These are phyloP conservation scores for Artemisia tridentata DNA, from an alignment of 129 eudicot genomes.

Conservation along the genomic window DNA sequence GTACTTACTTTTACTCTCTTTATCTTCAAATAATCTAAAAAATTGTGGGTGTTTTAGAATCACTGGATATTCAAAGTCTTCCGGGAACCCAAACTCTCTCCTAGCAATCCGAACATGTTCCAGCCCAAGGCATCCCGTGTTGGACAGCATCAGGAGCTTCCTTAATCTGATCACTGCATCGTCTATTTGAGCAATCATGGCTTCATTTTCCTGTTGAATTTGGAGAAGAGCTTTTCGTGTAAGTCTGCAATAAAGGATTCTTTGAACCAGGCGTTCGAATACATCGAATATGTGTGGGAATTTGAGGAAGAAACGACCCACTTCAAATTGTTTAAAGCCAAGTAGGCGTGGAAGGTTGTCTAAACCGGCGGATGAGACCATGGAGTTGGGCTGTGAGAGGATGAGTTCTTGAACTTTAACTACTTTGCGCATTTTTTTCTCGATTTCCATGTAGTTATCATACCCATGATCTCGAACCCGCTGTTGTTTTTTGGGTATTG, in stretches of 20 bases:
- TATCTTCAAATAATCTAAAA: slow-evolving; percentile 75
- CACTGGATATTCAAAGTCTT: slow-evolving; percentile 73
- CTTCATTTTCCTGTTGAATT: slow-evolving; percentile 73
- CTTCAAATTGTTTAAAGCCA: slow-evolving; percentile 77
- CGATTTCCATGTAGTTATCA: slow-evolving; percentile 89
- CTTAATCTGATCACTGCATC: slow-evolving; percentile 61
- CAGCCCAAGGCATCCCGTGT: slow-evolving; percentile 57
- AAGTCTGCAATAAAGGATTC: slow-evolving; percentile 77
- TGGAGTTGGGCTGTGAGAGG: slow-evolving; percentile 63
- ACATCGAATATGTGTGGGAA: slow-evolving; percentile 82
- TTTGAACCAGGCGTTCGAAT: slow-evolving; percentile 91
- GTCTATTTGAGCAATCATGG: slow-evolving; percentile 60
- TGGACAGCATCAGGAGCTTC: slow-evolving; percentile 76
- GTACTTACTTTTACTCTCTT: slow-evolving; percentile 68
- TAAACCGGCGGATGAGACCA: slow-evolving; percentile 69
- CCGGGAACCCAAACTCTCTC: slow-evolving; percentile 83
- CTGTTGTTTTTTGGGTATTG: slow-evolving; percentile 76
- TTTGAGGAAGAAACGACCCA: slow-evolving; percentile 69
- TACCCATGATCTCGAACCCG: slow-evolving; percentile 78
- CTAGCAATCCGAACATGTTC: slow-evolving; percentile 80
- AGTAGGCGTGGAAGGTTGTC: slow-evolving; percentile 62
- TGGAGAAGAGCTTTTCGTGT: slow-evolving; percentile 62
- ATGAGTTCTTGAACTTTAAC: slow-evolving; percentile 73
- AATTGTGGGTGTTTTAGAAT: slow-evolving; percentile 67
- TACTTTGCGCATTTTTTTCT: slow-evolving; percentile 79